Evolutionary conservation across 352 stramenopile species (phyloP), one percentile per base, ranked within the genome.

Genomic region (Phytophthora vignae): DNA sequence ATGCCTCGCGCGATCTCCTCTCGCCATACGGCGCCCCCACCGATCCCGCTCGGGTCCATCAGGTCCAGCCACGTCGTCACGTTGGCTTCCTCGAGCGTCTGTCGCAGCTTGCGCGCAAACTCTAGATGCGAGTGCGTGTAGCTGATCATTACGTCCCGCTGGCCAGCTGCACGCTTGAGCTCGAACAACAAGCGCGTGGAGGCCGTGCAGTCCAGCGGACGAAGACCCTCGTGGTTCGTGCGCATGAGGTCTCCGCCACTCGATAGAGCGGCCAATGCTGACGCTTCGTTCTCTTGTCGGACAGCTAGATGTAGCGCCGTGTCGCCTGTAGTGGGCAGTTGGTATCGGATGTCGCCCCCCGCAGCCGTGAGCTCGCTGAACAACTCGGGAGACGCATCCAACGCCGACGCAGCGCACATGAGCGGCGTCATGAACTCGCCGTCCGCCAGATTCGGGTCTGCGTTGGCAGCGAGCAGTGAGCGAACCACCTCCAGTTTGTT

Each of bases 121-220:
- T 91, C 83, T 1, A 78, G 67, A 69, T 94, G 87, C 49, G 87
- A 88, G 61, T 94, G 87, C 46, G 87, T 94, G 74, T 94, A 94
- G 74, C 87, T 94, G 72, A 94, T 92, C 87, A 94, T 94, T 14
- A 92, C 87, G 40, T 94, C 87, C 8, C 87, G 83, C 31, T 89
- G 78, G 1, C 87, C 87, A 1, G 87, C 87, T 0, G 85, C 85
- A 10, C 71, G 81, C 69, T 94, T 94, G 52, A 94, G 76, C 27
- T 85, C 85, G 25, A 87, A 94, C 25, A 88, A 71, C 12, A 94
- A 71, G 58, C 83, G 77, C 9, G 87, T 92, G 3, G 82, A 87
- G 7, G 83, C 88, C 7, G 87, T 91, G 48, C 85, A 92, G 61
- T 94, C 87, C 1, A 94, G 63, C 4, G 87, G 83, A 31, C 87